Percentiles rank a stretch among this genome's conserved stretches.
These are phyloP conservation scores for Scorias spongiosa DNA, from an alignment of 2,329 filamentous ascomycete genomes.

Conservation along the genomic window DNA sequence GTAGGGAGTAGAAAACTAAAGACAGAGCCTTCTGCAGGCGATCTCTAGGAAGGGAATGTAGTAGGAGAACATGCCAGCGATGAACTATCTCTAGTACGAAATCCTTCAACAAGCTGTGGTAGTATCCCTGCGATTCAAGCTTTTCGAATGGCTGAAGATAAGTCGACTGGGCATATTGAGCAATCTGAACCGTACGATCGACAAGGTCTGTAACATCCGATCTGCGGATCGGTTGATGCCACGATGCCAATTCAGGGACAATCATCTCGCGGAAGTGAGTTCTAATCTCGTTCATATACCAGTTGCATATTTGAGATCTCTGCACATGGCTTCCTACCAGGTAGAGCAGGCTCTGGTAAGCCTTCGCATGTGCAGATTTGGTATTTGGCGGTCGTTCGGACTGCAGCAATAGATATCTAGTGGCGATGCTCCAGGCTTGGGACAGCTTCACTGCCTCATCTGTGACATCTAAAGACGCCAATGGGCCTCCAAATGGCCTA, in stretches of 20 bases:
- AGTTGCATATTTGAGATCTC: constrained; percentile 23
- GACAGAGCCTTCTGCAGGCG: constrained; percentile 12
- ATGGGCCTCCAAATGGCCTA: constrained; percentile 24
- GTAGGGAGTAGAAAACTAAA: constrained; percentile 11
- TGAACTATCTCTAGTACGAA: constrained; percentile 23
- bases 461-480: constrained; percentile 4
- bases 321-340: constrained; percentile 2
- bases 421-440: constrained; percentile 32
- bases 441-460: constrained; percentile 23
- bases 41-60: constrained; percentile 15
- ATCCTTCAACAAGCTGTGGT: constrained; percentile 46
- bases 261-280: constrained; percentile 25
- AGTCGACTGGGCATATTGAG: constrained; percentile 22
- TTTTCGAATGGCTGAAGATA: constrained; percentile 27
- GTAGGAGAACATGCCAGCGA: constrained; percentile 11
- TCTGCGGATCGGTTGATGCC: constrained; percentile 11
- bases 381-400: not conserved
- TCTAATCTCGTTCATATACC: constrained; percentile 30
- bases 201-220: constrained; percentile 19
- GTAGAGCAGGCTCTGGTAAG: constrained; percentile 1
- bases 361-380: constrained; percentile 1
- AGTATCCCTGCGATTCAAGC: constrained; percentile 40
- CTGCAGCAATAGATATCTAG: constrained; percentile 17
- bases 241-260: constrained; percentile 9
- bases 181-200: constrained; percentile 20